Conservation (phyloP, 805 yeast species). For the Komagataella kurtzmanii region DNA sequence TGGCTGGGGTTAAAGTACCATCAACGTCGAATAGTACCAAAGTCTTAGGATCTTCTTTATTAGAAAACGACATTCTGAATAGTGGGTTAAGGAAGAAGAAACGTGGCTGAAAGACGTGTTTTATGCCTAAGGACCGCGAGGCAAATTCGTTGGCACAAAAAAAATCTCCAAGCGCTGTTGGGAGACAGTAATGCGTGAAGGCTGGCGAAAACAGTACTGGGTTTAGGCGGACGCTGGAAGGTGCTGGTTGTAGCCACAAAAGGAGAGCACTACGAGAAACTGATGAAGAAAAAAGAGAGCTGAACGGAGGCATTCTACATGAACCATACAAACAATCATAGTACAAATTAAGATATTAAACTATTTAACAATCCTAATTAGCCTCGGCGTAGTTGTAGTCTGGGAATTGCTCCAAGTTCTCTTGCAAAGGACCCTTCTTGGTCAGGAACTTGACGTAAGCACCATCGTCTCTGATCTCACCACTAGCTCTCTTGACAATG, state of each 20-base stretch:
- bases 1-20: constrained; percentile 97
- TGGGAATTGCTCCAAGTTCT: constrained; percentile 91
- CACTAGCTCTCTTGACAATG: constrained; percentile 86
- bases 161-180: background rate
- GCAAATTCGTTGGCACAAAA: background rate
- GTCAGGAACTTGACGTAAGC: constrained; percentile 98
- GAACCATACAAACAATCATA: background rate
- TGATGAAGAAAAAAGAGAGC: background rate
- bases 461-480: constrained; percentile 99
- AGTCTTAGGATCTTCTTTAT: constrained; percentile 73
- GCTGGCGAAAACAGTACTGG: background rate
- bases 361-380: background rate
- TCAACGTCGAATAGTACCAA: constrained; percentile 94
- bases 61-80: constrained; percentile 40
- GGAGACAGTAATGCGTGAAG: background rate
- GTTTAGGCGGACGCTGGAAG: no score
- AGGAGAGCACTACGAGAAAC: background rate
- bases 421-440: constrained; percentile 89
- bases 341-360: background rate
- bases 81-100: constrained; percentile 3
- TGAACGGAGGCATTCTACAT: background rate
- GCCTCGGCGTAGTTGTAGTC: constrained; percentile 47
- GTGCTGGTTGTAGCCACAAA: background rate
- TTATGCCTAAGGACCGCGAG: background rate
- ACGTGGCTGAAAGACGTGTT: background rate